Evolutionary conservation across 1,139 yeast species (phyloP), one percentile per base, ranked within the genome.

Genomic region (Insectozyma bohioensis): DNA sequence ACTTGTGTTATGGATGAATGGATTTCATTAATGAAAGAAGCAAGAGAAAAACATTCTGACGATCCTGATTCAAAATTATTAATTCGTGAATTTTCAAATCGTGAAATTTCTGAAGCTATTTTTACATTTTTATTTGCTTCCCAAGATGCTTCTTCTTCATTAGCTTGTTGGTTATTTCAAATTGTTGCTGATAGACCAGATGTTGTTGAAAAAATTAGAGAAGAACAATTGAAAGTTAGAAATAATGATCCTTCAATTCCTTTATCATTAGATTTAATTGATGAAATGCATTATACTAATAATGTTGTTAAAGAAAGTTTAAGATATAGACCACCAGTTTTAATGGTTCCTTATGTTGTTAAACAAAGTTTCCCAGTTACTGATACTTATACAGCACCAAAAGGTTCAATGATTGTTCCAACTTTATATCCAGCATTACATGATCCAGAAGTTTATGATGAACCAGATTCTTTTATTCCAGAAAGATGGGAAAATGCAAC

Each of bases 161-260:
- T 95, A 49, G 95, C 96, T 44, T 90, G 97, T 61, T 92, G 98
- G 98, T 74, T 92, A 54, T 92, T 90, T 78, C 98, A 92, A 70
- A 76, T 87, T 49, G 82, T 88, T 36, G 90, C 96, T 43, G 98
- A 92, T 61, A 78, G 96, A 54, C 97, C 97, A 28, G 97, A 92
- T 47, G 80, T 92, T 42, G 78, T 78, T 56, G 71, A 62, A 28
- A 88, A 87, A 60, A 75, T 92, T 42, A 83, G 97, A 65, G 85
- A 85, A 60, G 98, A 92, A 65, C 98, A 92, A 67, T 61, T 90
- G 48, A 65, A 71, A 11, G 87, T 92, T 35, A 83, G 97, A 65
- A 71, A 74, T 50, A 82, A 85, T 49, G 92, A 90, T 56, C 81
- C 85, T 37, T 54, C 61, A 44, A 68, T 63, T 36, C 79, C 72